phyloP scores from a whole-genome alignment of 176 grass and related monocot genomes.

The Thinopyrum elongatum region DNA sequence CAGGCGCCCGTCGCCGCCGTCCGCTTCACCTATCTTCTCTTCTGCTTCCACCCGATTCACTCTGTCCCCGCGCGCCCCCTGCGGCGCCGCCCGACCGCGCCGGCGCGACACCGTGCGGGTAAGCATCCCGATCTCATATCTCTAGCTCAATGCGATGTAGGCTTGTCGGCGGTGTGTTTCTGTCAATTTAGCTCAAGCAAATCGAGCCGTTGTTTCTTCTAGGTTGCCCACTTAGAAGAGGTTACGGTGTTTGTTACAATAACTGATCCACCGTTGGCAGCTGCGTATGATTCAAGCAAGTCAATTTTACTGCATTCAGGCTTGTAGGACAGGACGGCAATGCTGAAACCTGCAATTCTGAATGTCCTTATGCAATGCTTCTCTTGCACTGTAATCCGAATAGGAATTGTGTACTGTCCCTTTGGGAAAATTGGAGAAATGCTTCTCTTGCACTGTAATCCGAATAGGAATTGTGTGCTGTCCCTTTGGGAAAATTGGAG shows the following conservation, averaged over 20 bases:
- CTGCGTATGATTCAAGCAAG: neutral
- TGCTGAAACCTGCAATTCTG: neutral
- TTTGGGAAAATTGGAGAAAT: neutral
- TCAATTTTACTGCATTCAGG: neutral
- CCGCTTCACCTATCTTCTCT: neutral
- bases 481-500: neutral
- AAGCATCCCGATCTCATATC: neutral
- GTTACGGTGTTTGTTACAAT: neutral
- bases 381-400: neutral
- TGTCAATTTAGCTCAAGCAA: neutral
- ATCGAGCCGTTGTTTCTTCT: neutral
- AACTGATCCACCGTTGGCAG: neutral
- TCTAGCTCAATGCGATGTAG: neutral
- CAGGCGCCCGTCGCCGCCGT: neutral
- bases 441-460: neutral
- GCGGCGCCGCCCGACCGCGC: neutral
- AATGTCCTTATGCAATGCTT: neutral
- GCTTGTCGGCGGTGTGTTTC: too few species aligned
- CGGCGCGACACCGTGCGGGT: constrained; percentile 29
- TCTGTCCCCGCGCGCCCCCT: neutral
- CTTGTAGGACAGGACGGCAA: neutral
- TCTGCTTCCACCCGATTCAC: constrained; percentile 9
- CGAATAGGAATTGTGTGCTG: neutral
- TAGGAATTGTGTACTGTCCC: neutral
- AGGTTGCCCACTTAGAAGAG: neutral